A percentile compares a stretch with the other conserved stretches of the same genome.
Evolutionary conservation across 306 rosid species (phyloP).

Genomic region (Castanea sativa): DNA sequence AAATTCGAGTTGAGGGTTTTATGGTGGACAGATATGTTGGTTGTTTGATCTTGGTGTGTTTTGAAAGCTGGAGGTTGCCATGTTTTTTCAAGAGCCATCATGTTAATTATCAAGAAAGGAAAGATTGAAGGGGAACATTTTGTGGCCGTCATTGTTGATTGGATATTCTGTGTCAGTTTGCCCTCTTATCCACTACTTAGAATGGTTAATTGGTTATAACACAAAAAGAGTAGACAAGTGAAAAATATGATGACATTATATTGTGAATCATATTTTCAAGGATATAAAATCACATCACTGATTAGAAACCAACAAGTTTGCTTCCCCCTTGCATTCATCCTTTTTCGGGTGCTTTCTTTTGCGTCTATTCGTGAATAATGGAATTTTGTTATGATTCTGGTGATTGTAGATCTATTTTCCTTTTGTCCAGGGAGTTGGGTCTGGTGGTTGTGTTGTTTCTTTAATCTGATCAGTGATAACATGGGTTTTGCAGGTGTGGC

Average conservation of each 20-base stretch:
- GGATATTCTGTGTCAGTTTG: not conserved
- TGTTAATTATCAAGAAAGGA: not conserved
- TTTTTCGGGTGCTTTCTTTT: too few species aligned
- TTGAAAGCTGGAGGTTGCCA: not conserved
- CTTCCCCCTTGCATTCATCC: too few species aligned
- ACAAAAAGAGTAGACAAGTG: not conserved
- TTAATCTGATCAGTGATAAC: not conserved
- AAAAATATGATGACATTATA: not conserved
- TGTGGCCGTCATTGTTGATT: not conserved
- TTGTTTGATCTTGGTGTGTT: not conserved
- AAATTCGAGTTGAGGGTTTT: not conserved
- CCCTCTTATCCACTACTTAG: not conserved
- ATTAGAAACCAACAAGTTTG: too few species aligned
- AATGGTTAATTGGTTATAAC: not conserved
- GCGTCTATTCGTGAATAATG: too few species aligned
- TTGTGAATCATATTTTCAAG: not conserved
- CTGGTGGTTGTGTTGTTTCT: not conserved
- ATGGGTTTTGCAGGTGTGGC: conserved; percentile 51
- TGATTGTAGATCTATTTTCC: not conserved
- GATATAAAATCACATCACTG: not conserved
- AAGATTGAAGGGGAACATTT: not conserved
- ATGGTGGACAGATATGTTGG: not conserved
- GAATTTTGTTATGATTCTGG: not conserved
- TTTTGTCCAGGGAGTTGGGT: not conserved
- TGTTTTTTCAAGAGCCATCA: not conserved